These are phyloP conservation scores for Tuber borchii DNA, from an alignment of 495 filamentous ascomycete genomes.

Conservation along the genomic window DNA sequence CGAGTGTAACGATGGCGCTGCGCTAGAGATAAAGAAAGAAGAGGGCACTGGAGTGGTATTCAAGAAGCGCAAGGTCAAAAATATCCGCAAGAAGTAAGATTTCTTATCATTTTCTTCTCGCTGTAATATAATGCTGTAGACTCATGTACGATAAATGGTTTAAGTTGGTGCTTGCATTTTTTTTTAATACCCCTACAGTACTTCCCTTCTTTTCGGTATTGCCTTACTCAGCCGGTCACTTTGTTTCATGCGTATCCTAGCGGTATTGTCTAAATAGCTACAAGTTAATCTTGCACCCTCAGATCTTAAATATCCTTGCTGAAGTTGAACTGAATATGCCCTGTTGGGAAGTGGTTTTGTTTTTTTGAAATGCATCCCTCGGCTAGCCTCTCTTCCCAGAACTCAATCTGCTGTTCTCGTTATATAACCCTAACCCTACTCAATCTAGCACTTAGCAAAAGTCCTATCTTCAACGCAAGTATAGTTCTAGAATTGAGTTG, in stretches of 20 bases:
- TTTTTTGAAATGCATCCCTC: not conserved
- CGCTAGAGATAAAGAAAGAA: conserved; percentile 37
- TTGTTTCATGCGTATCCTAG: not conserved
- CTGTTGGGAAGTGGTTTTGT: not conserved
- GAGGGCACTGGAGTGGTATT: conserved; percentile 57
- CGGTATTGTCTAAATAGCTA: not conserved
- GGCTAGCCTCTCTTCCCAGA: not conserved
- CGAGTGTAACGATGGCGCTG: conserved; percentile 39
- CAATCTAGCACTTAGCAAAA: fast-evolving
- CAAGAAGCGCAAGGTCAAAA: conserved; percentile 85
- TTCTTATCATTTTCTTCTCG: not conserved
- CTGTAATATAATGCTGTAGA: not conserved
- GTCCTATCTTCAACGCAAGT: not conserved
- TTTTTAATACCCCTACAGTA: not conserved
- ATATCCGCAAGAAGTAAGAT: conserved; percentile 52
- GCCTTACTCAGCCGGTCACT: not conserved
- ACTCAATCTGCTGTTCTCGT: not conserved
- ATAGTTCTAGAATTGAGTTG: not conserved
- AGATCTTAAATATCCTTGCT: not conserved
- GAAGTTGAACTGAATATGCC: not conserved
- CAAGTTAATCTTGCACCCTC: not conserved
- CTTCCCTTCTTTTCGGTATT: not conserved
- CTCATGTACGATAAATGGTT: not conserved
- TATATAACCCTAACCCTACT: not conserved
- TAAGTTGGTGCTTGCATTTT: not conserved